phyloP scores from a whole-genome alignment of 176 grass and related monocot genomes.

The Tillandsia fasciculata region DNA sequence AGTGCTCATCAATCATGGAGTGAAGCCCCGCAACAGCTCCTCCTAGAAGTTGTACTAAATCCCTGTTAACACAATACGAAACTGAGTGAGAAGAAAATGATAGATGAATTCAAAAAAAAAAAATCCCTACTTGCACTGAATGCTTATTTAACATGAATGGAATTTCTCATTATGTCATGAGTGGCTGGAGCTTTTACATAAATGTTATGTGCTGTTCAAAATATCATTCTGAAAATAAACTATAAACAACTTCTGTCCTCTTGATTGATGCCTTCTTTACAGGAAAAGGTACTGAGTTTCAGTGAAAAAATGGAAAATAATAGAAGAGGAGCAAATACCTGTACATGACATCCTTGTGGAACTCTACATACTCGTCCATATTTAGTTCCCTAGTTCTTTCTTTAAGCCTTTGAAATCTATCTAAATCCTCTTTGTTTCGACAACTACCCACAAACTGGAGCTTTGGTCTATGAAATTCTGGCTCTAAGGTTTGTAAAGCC shows the following conservation, averaged over 20 bases:
- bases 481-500: conserved; percentile 50
- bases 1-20: conserved; percentile 95
- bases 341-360: conserved; percentile 73
- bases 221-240: no score
- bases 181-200: no score
- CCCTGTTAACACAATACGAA: conserved; percentile 35
- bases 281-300: no score
- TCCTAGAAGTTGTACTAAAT: conserved; percentile 66
- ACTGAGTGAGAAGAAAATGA: background rate
- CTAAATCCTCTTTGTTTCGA: conserved; percentile 71
- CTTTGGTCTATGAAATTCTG: conserved; percentile 48
- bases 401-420: conserved; percentile 71
- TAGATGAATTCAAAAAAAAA: background rate
- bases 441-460: conserved; percentile 85
- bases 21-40: conserved; percentile 74
- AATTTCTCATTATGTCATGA: background rate
- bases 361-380: conserved; percentile 71
- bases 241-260: no score
- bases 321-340: conserved; percentile 13
- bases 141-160: background rate
- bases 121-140: background rate
- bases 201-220: no score
- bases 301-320: background rate
- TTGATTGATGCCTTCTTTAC: no score
- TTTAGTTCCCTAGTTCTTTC: conserved; percentile 59